These are phyloP conservation scores for Malus sylvestris DNA, from an alignment of 306 rosid species.

Conservation along the genomic window DNA sequence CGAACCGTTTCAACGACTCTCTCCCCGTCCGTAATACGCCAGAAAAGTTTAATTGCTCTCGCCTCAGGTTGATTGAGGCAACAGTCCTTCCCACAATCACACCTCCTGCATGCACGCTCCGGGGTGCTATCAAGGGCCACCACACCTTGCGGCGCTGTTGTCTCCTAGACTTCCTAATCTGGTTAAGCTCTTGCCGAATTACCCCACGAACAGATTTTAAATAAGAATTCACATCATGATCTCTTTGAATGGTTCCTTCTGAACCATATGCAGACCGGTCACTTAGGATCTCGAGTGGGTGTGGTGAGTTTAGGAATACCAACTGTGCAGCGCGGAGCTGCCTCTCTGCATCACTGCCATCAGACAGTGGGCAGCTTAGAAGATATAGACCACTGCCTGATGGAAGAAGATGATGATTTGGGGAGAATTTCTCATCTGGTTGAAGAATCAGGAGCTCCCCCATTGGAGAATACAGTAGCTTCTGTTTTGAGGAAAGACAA, in stretches of 20 bases:
- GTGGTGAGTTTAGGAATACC: slow-evolving; percentile 81
- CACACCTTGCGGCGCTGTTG: slow-evolving; percentile 60
- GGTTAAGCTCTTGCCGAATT: slow-evolving; percentile 66
- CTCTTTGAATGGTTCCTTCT: slow-evolving; percentile 74
- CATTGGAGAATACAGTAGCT: slow-evolving; percentile 74
- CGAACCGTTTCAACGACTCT: slow-evolving; percentile 62
- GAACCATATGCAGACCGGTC: slow-evolving; percentile 86
- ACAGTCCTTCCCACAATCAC: slow-evolving; percentile 43
- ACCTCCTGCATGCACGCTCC: slow-evolving; percentile 23
- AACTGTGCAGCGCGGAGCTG: slow-evolving; percentile 57
- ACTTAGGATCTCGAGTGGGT: slow-evolving; percentile 84
- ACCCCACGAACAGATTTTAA: slow-evolving; percentile 52
- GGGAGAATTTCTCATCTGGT: slow-evolving; percentile 86
- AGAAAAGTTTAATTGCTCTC: slow-evolving; percentile 47
- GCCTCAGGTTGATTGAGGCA: slow-evolving; percentile 30
- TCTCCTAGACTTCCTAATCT: slow-evolving; percentile 48
- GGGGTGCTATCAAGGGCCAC: slow-evolving; percentile 59
- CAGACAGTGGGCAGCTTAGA: slow-evolving; percentile 39
- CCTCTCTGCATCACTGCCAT: slow-evolving; percentile 40
- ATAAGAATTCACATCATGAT: slow-evolving; percentile 89
- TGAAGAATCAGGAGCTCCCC: slow-evolving; percentile 84
- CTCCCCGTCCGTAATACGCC: slow-evolving; percentile 53
- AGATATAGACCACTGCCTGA: slow-evolving; percentile 81
- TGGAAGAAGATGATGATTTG: slow-evolving; percentile 79
- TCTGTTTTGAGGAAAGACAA: slow-evolving; percentile 37